These are phyloP conservation scores for Chaetomium olivaceum DNA, from an alignment of 2,329 filamentous ascomycete genomes.

Conservation along the genomic window DNA sequence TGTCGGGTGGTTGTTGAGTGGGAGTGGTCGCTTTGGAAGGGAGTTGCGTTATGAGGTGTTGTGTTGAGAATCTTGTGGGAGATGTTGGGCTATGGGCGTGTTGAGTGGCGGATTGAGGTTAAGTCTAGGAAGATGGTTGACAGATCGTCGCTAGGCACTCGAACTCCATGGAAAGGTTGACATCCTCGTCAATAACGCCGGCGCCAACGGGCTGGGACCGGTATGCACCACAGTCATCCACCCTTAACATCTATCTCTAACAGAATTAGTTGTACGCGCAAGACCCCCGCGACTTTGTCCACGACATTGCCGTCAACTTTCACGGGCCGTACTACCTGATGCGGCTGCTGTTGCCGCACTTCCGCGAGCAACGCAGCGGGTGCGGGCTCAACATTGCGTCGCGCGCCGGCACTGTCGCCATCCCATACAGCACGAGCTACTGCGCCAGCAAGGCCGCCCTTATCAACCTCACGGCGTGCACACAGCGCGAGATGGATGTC, in stretches of 20 bases:
- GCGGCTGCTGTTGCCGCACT: conserved; percentile 35
- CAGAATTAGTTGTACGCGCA: conserved; percentile 30
- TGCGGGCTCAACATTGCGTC: conserved; percentile 38
- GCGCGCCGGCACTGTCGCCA: conserved; percentile 35
- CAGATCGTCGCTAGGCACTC: conserved; percentile 23
- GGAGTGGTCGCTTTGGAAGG: background rate
- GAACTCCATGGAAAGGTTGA: conserved; percentile 30
- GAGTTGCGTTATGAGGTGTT: background rate
- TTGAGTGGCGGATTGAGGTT: background rate
- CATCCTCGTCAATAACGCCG: conserved; percentile 35
- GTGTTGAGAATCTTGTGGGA: too few relatives aligned
- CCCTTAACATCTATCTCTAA: background rate
- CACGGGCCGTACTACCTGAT: conserved; percentile 38
- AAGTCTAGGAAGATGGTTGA: background rate
- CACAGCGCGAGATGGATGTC: conserved; percentile 36
- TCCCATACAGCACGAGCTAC: conserved; percentile 39
- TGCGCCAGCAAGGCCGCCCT: conserved; percentile 39
- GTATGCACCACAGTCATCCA: background rate
- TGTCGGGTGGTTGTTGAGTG: background rate
- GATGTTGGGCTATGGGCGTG: background rate
- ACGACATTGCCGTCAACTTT: conserved; percentile 37
- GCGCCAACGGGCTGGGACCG: conserved; percentile 35
- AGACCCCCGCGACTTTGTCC: conserved; percentile 34
- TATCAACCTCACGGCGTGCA: conserved; percentile 38
- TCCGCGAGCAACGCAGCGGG: conserved; percentile 33